A percentile compares a stretch with the other conserved stretches of the same genome.
Conservation (phyloP, 352 stramenopile genomes). For the Elongisporangium prolatum region DNA sequence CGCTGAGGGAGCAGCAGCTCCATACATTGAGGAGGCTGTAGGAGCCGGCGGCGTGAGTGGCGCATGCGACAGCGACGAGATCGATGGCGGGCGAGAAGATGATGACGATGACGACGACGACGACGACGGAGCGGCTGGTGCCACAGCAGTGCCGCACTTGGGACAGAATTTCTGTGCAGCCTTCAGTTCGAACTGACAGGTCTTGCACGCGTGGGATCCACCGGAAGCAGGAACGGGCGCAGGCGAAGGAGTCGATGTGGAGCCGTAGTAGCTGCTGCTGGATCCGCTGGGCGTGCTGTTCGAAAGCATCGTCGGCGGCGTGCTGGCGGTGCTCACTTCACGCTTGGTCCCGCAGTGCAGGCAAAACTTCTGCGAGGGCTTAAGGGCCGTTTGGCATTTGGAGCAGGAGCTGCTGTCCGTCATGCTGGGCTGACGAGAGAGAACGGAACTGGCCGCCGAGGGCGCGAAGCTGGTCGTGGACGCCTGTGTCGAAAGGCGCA, state of each 20-base stretch:
- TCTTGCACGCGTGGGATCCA: conserved; percentile 26
- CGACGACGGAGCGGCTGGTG: conserved; percentile 12
- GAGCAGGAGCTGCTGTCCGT: not conserved
- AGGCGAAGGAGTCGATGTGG: not conserved
- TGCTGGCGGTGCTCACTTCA: not conserved
- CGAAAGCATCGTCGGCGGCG: conserved; percentile 1
- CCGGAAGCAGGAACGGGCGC: conserved; percentile 4
- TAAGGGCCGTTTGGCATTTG: conserved; percentile 13
- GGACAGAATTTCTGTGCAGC: conserved; percentile 77
- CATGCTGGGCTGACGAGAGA: not conserved
- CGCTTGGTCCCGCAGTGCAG: conserved; percentile 57
- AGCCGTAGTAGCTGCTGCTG: not conserved
- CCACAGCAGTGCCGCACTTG: conserved; percentile 49
- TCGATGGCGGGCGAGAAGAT: conserved; percentile 15
- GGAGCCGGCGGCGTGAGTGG: not conserved
- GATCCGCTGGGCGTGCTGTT: conserved; percentile 14
- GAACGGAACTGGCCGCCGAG: not conserved
- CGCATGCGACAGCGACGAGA: conserved; percentile 5
- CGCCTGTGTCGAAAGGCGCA: conserved; percentile 33
- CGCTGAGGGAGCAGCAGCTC: conserved; percentile 11
- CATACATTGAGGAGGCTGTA: conserved; percentile 3
- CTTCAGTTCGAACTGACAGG: conserved; percentile 47
- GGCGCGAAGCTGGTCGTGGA: conserved; percentile 8
- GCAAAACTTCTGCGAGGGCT: conserved; percentile 61
- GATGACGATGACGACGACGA: conserved; percentile 25